Conservation (phyloP, 441 rosid species). For the Euphorbia schlechtendalii region DNA sequence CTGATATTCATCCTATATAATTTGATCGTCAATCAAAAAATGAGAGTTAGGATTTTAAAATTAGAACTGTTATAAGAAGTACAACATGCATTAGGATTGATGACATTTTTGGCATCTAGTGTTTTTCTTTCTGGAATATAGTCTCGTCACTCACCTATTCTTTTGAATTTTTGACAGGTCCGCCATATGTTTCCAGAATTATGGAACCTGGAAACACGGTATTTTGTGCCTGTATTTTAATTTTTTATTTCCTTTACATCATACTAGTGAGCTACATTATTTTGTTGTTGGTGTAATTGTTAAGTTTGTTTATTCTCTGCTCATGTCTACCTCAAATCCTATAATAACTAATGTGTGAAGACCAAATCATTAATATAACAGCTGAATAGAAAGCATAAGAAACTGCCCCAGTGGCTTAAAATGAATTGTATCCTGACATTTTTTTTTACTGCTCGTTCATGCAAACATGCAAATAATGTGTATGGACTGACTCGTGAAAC, state of each 20-base stretch:
- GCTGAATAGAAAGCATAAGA: neutral
- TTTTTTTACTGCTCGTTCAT: neutral
- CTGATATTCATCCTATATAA: neutral
- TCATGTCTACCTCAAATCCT: neutral
- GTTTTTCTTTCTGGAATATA: constrained; percentile 10
- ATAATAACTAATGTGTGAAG: neutral
- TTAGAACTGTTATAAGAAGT: constrained; percentile 6
- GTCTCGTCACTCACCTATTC: constrained; percentile 16
- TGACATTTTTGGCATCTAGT: constrained; percentile 12
- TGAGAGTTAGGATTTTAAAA: neutral
- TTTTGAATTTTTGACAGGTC: constrained; percentile 41
- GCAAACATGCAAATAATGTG: neutral
- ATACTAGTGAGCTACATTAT: neutral
- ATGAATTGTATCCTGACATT: neutral
- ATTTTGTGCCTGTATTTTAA: constrained; percentile 17
- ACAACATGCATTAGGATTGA: constrained; percentile 7
- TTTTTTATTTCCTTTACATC: constrained; percentile 10
- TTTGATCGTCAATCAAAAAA: neutral
- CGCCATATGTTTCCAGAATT: constrained; percentile 81
- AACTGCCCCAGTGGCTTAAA: neutral
- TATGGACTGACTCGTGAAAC: neutral
- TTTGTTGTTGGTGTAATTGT: constrained; percentile 3
- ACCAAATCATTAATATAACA: neutral
- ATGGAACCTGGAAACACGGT: constrained; percentile 88
- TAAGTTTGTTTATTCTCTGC: neutral